Conservation (phyloP, 2,329 filamentous ascomycete genomes). For the Nemania sp. region DNA sequence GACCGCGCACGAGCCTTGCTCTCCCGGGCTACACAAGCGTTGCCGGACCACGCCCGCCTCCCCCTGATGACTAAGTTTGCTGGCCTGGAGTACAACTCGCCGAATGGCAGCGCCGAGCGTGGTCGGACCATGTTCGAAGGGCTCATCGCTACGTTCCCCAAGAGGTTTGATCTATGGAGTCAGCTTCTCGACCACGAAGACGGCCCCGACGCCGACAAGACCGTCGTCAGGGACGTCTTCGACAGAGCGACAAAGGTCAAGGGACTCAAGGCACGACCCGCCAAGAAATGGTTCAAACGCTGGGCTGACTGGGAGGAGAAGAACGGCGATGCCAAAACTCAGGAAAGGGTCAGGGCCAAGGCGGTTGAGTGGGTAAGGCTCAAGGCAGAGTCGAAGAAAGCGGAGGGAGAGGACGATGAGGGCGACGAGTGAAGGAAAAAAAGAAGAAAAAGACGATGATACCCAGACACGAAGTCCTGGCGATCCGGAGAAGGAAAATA, state of each 20-base stretch:
- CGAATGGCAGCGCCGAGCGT: constrained; percentile 82
- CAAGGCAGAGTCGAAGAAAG: constrained; percentile 46
- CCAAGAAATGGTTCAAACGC: constrained; percentile 85
- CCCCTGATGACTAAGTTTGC: constrained; percentile 86
- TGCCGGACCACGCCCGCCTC: constrained; percentile 69
- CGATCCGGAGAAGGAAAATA: neutral
- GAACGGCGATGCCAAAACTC: constrained; percentile 69
- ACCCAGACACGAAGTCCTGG: constrained; percentile 15
- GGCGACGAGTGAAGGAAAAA: constrained; percentile 35
- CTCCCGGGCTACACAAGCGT: constrained; percentile 80
- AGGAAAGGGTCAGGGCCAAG: constrained; percentile 71
- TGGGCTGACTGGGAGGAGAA: constrained; percentile 90
- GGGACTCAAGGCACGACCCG: constrained; percentile 78
- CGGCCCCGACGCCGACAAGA: constrained; percentile 52
- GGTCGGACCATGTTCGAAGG: constrained; percentile 95
- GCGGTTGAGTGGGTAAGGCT: constrained; percentile 71
- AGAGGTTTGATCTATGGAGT: constrained; percentile 91
- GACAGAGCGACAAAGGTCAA: constrained; percentile 74
- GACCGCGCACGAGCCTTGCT: constrained; percentile 79
- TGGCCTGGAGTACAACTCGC: constrained; percentile 85
- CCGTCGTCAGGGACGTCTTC: constrained; percentile 74
- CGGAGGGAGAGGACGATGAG: constrained; percentile 40
- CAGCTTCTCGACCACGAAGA: constrained; percentile 87
- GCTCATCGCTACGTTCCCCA: constrained; percentile 80
- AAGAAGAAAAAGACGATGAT: neutral